Evolutionary conservation across 441 rosid genomes (phyloP).

Genomic region (Lagerstroemia fauriei): DNA sequence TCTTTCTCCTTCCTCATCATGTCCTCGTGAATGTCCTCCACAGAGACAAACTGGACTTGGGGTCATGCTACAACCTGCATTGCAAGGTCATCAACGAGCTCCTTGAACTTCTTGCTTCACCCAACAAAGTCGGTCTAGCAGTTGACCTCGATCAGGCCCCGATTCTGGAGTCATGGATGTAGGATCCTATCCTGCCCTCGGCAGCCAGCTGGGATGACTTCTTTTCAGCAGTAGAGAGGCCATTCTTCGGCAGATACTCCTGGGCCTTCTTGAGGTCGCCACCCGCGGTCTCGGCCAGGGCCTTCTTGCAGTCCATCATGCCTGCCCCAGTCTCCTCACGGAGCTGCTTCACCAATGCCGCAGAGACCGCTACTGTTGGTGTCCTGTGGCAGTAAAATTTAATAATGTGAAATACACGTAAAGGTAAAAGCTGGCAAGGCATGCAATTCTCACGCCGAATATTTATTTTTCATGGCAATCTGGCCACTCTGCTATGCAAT

Average conservation of each 20-base stretch:
- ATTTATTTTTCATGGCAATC: too few relatives aligned
- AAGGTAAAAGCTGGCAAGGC: not conserved
- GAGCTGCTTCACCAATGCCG: constrained; percentile 82
- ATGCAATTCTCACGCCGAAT: not conserved
- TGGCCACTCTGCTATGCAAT: too few relatives aligned
- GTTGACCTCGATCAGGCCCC: constrained; percentile 87
- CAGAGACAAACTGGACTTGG: constrained; percentile 68
- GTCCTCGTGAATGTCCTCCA: constrained; percentile 64
- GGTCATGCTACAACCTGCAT: constrained; percentile 95
- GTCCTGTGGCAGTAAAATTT: constrained; percentile 46
- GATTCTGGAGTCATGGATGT: constrained; percentile 82
- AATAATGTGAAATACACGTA: not conserved
- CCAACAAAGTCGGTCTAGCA: constrained; percentile 95
- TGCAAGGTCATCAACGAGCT: constrained; percentile 79
- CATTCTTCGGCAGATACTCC: constrained; percentile 87
- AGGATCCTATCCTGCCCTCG: constrained; percentile 92
- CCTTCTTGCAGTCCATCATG: constrained; percentile 99
- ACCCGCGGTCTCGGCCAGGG: constrained; percentile 80
- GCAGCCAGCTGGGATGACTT: constrained; percentile 88
- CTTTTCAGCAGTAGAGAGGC: constrained; percentile 84
- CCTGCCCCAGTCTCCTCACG: constrained; percentile 97
- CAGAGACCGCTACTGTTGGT: constrained; percentile 55
- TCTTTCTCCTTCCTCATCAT: constrained; percentile 62
- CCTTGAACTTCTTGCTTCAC: constrained; percentile 83
- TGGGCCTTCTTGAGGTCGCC: constrained; percentile 92